phyloP scores from a whole-genome alignment of 768 basidiomycete species.

The Scleroderma bovista region DNA sequence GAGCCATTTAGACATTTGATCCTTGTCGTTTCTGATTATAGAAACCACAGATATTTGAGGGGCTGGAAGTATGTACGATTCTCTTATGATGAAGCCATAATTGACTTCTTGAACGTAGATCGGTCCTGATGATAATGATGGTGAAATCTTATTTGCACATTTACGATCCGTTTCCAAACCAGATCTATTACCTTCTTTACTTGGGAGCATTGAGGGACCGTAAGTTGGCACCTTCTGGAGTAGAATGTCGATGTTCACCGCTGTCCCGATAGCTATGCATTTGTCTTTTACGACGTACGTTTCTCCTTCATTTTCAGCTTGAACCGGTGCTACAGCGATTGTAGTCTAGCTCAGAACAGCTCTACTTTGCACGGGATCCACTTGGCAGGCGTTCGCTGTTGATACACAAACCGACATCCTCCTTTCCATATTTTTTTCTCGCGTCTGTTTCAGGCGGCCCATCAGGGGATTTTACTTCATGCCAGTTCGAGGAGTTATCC shows the following conservation, averaged over 20 bases:
- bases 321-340: constrained; percentile 1
- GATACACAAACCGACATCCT: constrained; percentile 50
- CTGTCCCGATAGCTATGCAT: constrained; percentile 55
- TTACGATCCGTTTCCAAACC: constrained; percentile 20
- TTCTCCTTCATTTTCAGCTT: neutral
- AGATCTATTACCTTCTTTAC: constrained; percentile 43
- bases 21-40: neutral
- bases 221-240: constrained; percentile 40
- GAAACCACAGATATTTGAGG: constrained; percentile 60
- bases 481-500: constrained; percentile 54
- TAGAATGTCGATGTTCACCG: neutral
- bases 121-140: constrained; percentile 62
- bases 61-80: constrained; percentile 51
- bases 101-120: constrained; percentile 37
- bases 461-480: constrained; percentile 39
- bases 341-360: constrained; percentile 37
- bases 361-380: constrained; percentile 80
- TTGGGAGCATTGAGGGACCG: constrained; percentile 76
- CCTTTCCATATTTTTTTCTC: constrained; percentile 52
- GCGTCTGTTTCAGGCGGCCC: constrained; percentile 72
- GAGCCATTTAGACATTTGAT: constrained; percentile 5
- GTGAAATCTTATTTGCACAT: constrained; percentile 42
- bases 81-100: too few relatives aligned
- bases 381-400: constrained; percentile 84
- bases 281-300: constrained; percentile 71